Evolutionary conservation across 1,139 yeast genomes (phyloP).

Genomic region (Arxiozyma bovina): DNA sequence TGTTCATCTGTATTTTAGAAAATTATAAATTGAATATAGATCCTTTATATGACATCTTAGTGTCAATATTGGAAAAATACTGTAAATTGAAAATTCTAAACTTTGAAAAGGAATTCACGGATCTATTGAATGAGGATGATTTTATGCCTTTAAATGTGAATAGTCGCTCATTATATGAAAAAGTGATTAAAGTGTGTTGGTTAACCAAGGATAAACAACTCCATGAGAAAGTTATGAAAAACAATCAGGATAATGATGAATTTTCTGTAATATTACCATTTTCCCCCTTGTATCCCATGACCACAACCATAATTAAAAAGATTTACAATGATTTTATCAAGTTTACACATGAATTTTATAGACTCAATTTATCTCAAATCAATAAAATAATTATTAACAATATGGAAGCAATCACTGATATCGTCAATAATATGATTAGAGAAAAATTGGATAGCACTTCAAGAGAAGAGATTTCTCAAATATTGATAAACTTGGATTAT

Average conservation of each 20-base stretch:
- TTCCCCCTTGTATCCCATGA: conserved; percentile 78
- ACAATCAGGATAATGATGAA: conserved; percentile 17
- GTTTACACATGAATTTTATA: conserved; percentile 51
- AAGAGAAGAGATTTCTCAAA: conserved; percentile 87
- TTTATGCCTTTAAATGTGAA: conserved; percentile 78
- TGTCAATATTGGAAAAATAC: conserved; percentile 52
- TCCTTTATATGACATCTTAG: conserved; percentile 54
- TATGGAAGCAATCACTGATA: conserved; percentile 59
- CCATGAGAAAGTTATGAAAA: conserved; percentile 34
- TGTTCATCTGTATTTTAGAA: conserved; percentile 70
- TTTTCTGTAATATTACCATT: conserved; percentile 81
- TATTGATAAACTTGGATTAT: conserved; percentile 78
- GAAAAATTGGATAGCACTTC: conserved; percentile 62
- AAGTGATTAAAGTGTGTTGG: conserved; percentile 61
- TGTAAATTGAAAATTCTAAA: conserved; percentile 47
- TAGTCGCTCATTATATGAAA: conserved; percentile 50
- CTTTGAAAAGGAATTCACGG: conserved; percentile 55
- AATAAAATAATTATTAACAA: conserved; percentile 48
- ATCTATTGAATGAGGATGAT: conserved; percentile 67
- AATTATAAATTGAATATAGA: conserved; percentile 54
- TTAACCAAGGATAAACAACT: conserved; percentile 39
- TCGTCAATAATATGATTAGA: conserved; percentile 60
- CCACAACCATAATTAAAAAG: conserved; percentile 65
- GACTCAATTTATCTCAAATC: conserved; percentile 45
- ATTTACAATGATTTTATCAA: conserved; percentile 53